Evolutionary conservation across 163 green algal species (phyloP), one percentile per base, ranked within the genome.

Genomic region (Coccomyxa subellipsoidea): DNA sequence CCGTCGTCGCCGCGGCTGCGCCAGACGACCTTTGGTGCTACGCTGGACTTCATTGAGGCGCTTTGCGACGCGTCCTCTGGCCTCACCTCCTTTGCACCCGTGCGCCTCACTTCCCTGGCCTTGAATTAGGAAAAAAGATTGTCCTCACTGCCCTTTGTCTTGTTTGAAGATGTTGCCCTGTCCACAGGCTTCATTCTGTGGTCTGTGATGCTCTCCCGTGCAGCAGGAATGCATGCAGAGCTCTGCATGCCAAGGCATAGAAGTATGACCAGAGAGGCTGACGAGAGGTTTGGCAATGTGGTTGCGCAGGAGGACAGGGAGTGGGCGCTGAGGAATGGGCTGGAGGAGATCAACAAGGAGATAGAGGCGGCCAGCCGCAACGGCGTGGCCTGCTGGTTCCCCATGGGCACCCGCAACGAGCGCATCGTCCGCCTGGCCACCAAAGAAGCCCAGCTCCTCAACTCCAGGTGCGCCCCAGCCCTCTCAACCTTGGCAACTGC

Each of bases 41-140:
- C 95, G 0, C 89, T 98, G 27, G 95, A 99, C 84, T 97, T 99
- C 84, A 90, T 98, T 10, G 94, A 98, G 31, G 93, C 96, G 5
- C 92, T 99, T 38, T 98, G 95, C 84, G 92, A 97, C 32, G 93
- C 95, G 0, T 96, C 90, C 23, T 88, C 83, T 21, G 86, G 84
- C 47, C 90, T 99, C 12, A 95, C 93, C 0, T 87, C 86, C 53
- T 95, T 98, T 82, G 90, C 90, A 34, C 86, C 90, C 82, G 87
- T 92, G 12, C 40, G 40, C 37, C 75, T 12, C 36, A 27, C 15
- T 59, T 59, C 21, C 2, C 70, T 36, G 32, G n/a, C n/a, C n/a
- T n/a, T n/a, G n/a, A n/a, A n/a, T n/a, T n/a, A n/a, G n/a, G n/a
- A n/a, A n/a, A n/a, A n/a, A n/a, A n/a, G n/a, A n/a, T n/a, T n/a